Evolutionary conservation across 805 yeast species (phyloP), one percentile per base, ranked within the genome.

Genomic region (Brettanomyces sp.): DNA sequence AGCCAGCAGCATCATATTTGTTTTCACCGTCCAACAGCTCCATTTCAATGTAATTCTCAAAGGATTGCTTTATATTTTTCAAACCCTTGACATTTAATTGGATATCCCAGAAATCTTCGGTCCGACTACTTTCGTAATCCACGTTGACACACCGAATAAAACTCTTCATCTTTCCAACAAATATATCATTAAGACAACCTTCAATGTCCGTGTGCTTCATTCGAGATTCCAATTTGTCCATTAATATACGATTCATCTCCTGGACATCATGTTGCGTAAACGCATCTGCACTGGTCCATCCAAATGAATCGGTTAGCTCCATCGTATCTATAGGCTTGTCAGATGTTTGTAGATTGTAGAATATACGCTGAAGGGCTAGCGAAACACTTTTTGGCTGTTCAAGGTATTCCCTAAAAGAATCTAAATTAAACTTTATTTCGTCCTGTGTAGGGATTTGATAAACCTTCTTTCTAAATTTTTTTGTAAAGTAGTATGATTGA

Each of bases 211-310:
- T 84, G 5, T 89, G 90, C 57, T 88, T 88, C 97, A 93, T 89
- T 44, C 86, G 85, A 3, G 80, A 72, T 62, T 93, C 99, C 39
- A 93, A 72, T 52, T 83, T 79, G 63, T 93, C 99, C 97, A 93
- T 91, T 58, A 93, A 72, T 36, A 93, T 89, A 55, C 99, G 80
- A 61, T 90, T 89, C 60, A 93, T 72, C 63, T 93, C 99, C 62
- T 93, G 99, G 13, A 93, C 97, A 62, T 93, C 99, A 65, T 93
- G 98, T 65, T 93, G 99, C 2, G 95, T 86, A 64, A 93, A 93
- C 0, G 97, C 95, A 54, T 93, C 99, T 5, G 83, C 82, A 8
- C 86, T 76, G 60, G 89, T 96, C 99, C 99, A 93, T 7, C 99
- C 99, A 71, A 93, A 93, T 0, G 97, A 82, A 48, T 79, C 77